Evolutionary conservation across 2,329 filamentous ascomycete genomes (phyloP), one percentile per base, ranked within the genome.

Genomic region (Colletotrichum plurivorum): DNA sequence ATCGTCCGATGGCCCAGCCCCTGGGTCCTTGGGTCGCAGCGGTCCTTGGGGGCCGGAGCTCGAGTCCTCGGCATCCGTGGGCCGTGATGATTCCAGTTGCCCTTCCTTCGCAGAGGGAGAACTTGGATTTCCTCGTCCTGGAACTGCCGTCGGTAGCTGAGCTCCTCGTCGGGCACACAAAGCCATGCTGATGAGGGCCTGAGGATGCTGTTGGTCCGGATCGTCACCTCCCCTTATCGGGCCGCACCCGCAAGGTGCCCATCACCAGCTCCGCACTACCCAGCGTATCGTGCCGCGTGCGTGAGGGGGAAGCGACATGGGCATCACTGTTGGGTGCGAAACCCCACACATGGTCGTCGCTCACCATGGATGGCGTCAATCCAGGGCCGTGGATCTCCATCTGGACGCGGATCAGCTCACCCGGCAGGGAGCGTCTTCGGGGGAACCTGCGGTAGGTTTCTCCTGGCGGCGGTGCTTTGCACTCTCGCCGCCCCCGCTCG

Each of bases 1-100:
- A 69, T 69, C 67, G 45, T 69, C 62, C 55, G 67, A 69, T 66
- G 67, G 61, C 56, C 62, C 62, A 48, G 22, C 52, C 51, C 43
- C 36, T 36, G 20, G 18, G 52, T 18, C 18, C 36, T 31, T 22
- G 63, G 45, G 31, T 53, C 16, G 54, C 39, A 55, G 51, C 60
- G 22, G 45, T n/a, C 43, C 31, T 45, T 36, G 54, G 61, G 49
- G 41, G 36, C 57, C 39, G 56, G 27, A 45, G 6, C 25, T 18
- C 15, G 25, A 49, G 25, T 48, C 49, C 49, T 48, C 22, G 10
- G 43, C 22, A 43, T 51, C 46, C 31, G 43, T 60, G 55, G 58
- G 20, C 20, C 6, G n/a, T 22, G 15, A 45, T 57, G 15, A 15
- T 15, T 13, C n/a, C 16, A 6, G 8, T 41, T 43, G 16, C 41